phyloP scores from a whole-genome alignment of 192 early-diverging fungal species.

The Rhizoclosmatium globosum region DNA sequence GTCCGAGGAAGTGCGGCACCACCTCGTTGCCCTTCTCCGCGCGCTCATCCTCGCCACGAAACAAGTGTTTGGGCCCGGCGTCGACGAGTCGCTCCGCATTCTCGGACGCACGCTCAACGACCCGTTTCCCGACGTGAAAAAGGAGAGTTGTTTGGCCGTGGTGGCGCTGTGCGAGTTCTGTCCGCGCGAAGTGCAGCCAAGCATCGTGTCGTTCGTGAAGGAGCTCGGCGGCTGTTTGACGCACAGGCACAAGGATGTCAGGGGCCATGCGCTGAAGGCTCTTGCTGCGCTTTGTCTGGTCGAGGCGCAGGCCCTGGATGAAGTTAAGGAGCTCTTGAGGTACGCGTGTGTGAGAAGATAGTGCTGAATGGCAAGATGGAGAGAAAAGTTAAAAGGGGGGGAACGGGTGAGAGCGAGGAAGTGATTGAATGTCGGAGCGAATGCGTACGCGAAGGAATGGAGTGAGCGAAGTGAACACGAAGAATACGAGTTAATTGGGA shows the following conservation, averaged over 20 bases:
- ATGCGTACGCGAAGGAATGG: too few relatives aligned
- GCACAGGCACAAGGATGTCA: conserved; percentile 62
- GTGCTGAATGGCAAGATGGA: too few relatives aligned
- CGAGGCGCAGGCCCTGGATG: conserved; percentile 56
- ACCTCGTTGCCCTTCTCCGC: conserved; percentile 44
- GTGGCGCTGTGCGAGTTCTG: not conserved
- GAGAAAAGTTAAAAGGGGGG: too few relatives aligned
- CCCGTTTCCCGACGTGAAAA: conserved; percentile 64
- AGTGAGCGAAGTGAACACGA: too few relatives aligned
- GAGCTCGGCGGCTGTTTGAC: not conserved
- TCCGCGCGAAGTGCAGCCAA: not conserved
- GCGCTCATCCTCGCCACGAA: conserved; percentile 36
- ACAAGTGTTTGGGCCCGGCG: conserved; percentile 52
- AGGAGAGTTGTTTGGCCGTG: conserved; percentile 5
- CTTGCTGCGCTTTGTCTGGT: conserved; percentile 47
- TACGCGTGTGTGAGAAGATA: too few relatives aligned
- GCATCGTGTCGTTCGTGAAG: not conserved
- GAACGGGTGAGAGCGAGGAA: too few relatives aligned
- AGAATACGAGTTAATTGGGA: too few relatives aligned
- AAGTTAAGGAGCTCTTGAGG: conserved; percentile 35
- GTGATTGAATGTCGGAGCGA: too few relatives aligned
- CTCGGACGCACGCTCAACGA: conserved; percentile 50
- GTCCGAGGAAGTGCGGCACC: conserved; percentile 61
- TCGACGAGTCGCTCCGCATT: conserved; percentile 57
- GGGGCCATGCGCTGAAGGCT: conserved; percentile 47